Evolutionary conservation across 2,329 filamentous ascomycete species (phyloP).

Genomic region (Ramularia endophylla): DNA sequence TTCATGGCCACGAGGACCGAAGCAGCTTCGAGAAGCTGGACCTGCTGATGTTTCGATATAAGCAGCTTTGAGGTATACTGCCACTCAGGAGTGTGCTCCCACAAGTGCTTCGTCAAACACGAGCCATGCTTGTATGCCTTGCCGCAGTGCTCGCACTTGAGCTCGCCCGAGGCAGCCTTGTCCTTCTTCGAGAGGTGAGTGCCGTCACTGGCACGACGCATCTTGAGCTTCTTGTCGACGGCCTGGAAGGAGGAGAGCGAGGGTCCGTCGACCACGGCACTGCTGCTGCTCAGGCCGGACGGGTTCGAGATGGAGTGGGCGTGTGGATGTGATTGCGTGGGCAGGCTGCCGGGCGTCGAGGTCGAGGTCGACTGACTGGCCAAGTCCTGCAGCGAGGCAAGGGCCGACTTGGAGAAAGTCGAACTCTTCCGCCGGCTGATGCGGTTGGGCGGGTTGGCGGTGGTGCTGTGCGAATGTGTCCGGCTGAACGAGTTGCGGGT

Average conservation of each 20-base stretch:
- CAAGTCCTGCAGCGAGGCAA: constrained; percentile 45
- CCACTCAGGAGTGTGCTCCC: constrained; percentile 99
- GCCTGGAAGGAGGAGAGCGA: constrained; percentile 47
- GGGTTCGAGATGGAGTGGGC: constrained; percentile 26
- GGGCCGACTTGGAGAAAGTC: constrained; percentile 60
- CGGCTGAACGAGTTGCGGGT: constrained; percentile 62
- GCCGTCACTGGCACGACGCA: constrained; percentile 73
- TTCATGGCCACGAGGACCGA: constrained; percentile 96
- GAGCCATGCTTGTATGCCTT: constrained; percentile 99
- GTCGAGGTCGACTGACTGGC: constrained; percentile 48
- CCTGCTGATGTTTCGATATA: constrained; percentile 99
- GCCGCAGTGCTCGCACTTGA: constrained; percentile 95
- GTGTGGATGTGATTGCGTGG: constrained; percentile 33
- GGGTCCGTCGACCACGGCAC: constrained; percentile 64
- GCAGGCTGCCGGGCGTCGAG: constrained; percentile 60
- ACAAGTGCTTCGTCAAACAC: constrained; percentile 99
- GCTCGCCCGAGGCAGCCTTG: constrained; percentile 74
- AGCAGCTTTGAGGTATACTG: constrained; percentile 93
- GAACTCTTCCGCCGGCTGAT: constrained; percentile 93
- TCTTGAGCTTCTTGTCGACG: constrained; percentile 46
- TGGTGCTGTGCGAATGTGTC: constrained; percentile 74
- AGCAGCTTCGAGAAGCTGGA: constrained; percentile 92
- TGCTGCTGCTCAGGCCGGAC: constrained; percentile 30
- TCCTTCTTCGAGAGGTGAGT: constrained; percentile 76
- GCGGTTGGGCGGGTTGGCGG: constrained; percentile 75